A percentile compares a stretch with the other conserved stretches of the same genome.
phyloP scores from a whole-genome alignment of 805 yeast genomes.

The Saccharomycopsis guyanensis region DNA sequence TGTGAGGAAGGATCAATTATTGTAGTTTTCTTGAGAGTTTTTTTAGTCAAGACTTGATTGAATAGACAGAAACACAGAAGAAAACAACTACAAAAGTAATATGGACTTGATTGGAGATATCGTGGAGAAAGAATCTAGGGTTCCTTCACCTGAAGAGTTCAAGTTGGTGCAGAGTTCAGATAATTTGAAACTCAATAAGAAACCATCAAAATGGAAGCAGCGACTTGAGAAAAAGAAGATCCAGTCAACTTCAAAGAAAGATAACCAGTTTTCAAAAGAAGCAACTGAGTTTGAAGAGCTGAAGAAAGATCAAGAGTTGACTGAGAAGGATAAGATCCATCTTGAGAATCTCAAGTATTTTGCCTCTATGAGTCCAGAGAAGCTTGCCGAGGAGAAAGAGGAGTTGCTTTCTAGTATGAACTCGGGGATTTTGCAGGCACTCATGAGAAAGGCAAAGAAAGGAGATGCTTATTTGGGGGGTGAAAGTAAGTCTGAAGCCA shows the following conservation, averaged over 20 bases:
- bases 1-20: no score
- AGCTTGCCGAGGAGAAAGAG: conserved; percentile 53
- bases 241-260: conserved; percentile 23
- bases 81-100: no score
- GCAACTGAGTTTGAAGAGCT: conserved; percentile 1
- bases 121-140: conserved; percentile 47
- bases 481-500: conserved; percentile 35
- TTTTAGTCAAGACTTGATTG: no score
- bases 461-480: conserved; percentile 25
- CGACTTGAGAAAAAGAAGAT: conserved; percentile 32
- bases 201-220: conserved; percentile 45
- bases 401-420: conserved; percentile 62
- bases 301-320: conserved; percentile 26
- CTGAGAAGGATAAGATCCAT: conserved; percentile 71
- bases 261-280: conserved; percentile 10
- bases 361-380: conserved; percentile 54
- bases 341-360: conserved; percentile 62
- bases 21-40: no score
- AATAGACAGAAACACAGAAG: no score
- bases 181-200: conserved; percentile 24
- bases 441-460: conserved; percentile 51
- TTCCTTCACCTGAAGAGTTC: conserved; percentile 23
- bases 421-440: conserved; percentile 55
- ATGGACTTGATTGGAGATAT: conserved; percentile 73
- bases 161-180: conserved; percentile 4